Evolutionary conservation across 768 basidiomycete species (phyloP), one percentile per base, ranked within the genome.

Genomic region (Podaxis carcinomalis): DNA sequence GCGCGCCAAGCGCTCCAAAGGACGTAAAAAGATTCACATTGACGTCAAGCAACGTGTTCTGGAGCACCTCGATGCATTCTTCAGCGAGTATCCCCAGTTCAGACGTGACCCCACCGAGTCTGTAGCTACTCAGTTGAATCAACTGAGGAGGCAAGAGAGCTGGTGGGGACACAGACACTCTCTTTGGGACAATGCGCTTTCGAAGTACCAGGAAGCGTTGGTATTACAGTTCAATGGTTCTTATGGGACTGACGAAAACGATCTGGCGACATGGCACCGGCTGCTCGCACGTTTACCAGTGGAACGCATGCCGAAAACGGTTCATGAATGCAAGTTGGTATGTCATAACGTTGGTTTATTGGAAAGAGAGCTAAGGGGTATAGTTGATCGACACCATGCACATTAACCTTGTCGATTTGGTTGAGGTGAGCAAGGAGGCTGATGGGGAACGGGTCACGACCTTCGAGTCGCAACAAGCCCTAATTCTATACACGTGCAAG

Each of bases 321-420:
- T 52, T 16, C 36, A 57, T 46, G 36, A 51, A n/a, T 57, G 25
- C 35, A 62, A 52, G 40, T 42, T 10, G n/a, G 61, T 57, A 37
- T 51, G 61, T 56, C 4, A 44, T 16, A 10, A 25, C 7, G 14
- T 16, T 16, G 9, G 3, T 9, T 23, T 36, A 16, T n/a, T 11
- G 36, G 1, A 3, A 32, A 7, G 52, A 7, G 27, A 23, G 37
- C 55, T 49, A 21, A 49, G 21, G 5, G 11, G 21, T 21, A 3
- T 51, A 73, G 73, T 67, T 59, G 6, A 68, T 74, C 5, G 51
- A 62, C 9, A 54, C 42, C 21, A 66, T 65, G 1, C 67, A 74
- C 49, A 72, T 77, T 44, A 77, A 77, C 55, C 62, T 76, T n/a
- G 68, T 74, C 5, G 75, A 76, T 61, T 36, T 61, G 4, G 52